Conservation (phyloP, 805 yeast species). For the Candida taoyuanica region DNA sequence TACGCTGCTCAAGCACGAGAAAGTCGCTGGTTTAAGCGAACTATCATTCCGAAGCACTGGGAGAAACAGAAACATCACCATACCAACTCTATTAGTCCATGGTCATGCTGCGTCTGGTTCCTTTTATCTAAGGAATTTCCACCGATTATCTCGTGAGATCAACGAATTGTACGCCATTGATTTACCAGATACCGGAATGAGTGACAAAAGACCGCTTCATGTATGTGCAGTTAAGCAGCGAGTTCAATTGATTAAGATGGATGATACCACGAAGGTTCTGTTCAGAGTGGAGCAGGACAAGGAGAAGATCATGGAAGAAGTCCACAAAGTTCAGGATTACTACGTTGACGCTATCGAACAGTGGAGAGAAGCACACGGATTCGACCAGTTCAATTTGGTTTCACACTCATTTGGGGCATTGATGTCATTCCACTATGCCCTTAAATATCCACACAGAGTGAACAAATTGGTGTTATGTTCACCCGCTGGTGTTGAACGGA, state of each 20-base stretch:
- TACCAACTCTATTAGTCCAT: constrained; percentile 60
- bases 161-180: constrained; percentile 67
- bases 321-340: constrained; percentile 44
- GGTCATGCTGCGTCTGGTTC: constrained; percentile 94
- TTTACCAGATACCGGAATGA: constrained; percentile 66
- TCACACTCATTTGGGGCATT: constrained; percentile 84
- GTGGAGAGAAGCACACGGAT: constrained; percentile 51
- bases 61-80: constrained; percentile 13
- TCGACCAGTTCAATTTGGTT: constrained; percentile 54
- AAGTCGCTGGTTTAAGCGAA: constrained; percentile 21
- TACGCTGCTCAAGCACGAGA: constrained; percentile 5
- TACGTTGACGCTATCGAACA: constrained; percentile 56
- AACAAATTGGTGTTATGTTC: constrained; percentile 56
- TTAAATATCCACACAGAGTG: constrained; percentile 51
- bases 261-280: background rate
- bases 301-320: constrained; percentile 17
- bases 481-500: constrained; percentile 77
- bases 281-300: constrained; percentile 19
- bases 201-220: constrained; percentile 30
- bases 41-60: constrained; percentile 25
- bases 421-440: constrained; percentile 58
- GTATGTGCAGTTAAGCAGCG: constrained; percentile 10
- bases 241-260: constrained; percentile 11
- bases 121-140: constrained; percentile 69
- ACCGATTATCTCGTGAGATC: constrained; percentile 39